These are phyloP conservation scores for Diaporthe citriasiana DNA, from an alignment of 2,329 filamentous ascomycete genomes.

Conservation along the genomic window DNA sequence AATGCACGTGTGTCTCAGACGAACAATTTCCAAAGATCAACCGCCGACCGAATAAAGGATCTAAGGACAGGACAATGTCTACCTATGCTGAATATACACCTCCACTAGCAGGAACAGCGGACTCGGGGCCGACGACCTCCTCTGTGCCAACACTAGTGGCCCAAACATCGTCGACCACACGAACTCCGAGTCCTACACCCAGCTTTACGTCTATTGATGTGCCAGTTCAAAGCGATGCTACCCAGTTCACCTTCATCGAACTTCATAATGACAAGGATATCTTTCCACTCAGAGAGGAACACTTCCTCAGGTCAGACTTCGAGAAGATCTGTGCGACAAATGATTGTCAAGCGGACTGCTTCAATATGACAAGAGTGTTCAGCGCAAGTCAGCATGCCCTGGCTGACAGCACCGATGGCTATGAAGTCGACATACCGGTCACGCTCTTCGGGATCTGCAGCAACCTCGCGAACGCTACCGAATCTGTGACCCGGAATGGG, in stretches of 20 bases:
- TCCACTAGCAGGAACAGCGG: background rate
- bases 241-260: background rate
- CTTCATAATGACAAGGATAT: background rate
- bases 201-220: background rate
- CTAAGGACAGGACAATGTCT: background rate
- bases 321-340: background rate
- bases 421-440: background rate
- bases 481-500: background rate
- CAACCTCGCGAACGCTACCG: background rate
- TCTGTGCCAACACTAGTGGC: background rate
- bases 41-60: background rate
- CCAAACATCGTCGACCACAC: background rate
- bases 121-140: background rate
- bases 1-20: background rate
- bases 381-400: background rate
- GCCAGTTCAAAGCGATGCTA: background rate
- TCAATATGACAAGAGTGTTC: background rate
- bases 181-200: fast-evolving
- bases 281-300: background rate
- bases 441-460: background rate
- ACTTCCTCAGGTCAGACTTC: background rate
- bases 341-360: background rate
- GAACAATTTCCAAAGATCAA: background rate
- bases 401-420: background rate
- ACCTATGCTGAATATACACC: background rate